A percentile compares a stretch with the other conserved stretches of the same genome.
phyloP scores from a whole-genome alignment of 1,139 yeast species.

The Nakaseomyces kungkrabaensis region DNA sequence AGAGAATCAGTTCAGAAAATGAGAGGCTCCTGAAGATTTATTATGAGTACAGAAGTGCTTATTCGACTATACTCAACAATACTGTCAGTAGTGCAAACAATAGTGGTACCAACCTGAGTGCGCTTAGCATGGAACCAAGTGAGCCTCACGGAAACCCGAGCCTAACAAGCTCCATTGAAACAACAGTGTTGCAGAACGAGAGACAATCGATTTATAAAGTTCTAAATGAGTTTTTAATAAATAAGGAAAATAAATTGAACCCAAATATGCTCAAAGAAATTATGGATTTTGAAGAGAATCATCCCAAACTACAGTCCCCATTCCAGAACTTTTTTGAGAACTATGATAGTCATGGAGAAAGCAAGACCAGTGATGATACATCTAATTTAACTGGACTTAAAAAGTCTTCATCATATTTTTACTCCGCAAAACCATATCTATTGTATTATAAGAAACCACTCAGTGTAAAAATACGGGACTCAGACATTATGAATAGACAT shows the following conservation, averaged over 20 bases:
- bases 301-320: background rate
- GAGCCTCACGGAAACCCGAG: slow-evolving; percentile 15
- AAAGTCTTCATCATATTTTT: background rate
- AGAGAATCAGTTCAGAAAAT: slow-evolving; percentile 11
- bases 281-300: background rate
- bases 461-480: slow-evolving; percentile 14
- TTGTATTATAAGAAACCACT: slow-evolving; percentile 20
- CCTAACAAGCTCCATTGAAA: slow-evolving; percentile 14
- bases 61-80: background rate
- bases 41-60: slow-evolving; percentile 9
- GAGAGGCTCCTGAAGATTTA: slow-evolving; percentile 15
- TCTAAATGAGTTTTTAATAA: slow-evolving; percentile 12
- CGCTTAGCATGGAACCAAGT: background rate
- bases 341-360: background rate
- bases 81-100: slow-evolving; percentile 6
- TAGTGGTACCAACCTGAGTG: slow-evolving; percentile 5
- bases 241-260: slow-evolving; percentile 11
- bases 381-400: background rate
- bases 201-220: slow-evolving; percentile 9
- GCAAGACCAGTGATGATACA: background rate
- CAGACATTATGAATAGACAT: slow-evolving; percentile 16
- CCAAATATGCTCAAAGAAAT: slow-evolving; percentile 8
- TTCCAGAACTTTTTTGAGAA: background rate
- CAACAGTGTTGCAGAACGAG: slow-evolving; percentile 10
- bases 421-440: slow-evolving; percentile 15